These are phyloP conservation scores for Taxillus chinensis DNA, from an alignment of 164 flowering plant species.

Conservation along the genomic window DNA sequence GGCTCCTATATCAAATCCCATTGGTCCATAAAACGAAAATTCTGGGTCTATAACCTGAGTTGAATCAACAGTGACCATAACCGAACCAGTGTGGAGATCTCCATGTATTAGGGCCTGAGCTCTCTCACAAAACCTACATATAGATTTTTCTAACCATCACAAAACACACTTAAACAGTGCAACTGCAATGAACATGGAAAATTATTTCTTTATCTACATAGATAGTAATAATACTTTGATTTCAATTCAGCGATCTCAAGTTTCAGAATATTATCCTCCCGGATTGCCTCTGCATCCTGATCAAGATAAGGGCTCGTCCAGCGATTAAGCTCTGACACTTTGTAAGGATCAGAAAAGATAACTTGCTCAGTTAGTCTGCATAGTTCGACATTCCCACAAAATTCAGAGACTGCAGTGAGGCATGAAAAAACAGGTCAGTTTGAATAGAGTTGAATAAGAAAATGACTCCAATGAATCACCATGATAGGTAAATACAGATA, in stretches of 20 bases:
- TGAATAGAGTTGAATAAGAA: too few species aligned
- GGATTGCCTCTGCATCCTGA: slow-evolving; percentile 65
- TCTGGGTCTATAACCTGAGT: slow-evolving; percentile 98
- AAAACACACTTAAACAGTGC: not conserved
- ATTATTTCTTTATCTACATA: not conserved
- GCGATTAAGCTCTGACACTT: slow-evolving; percentile 56
- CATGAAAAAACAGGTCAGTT: not conserved
- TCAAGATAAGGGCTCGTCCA: slow-evolving; percentile 94
- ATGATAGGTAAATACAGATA: too few species aligned
- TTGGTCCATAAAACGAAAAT: slow-evolving; percentile 87
- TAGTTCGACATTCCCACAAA: slow-evolving; percentile 87
- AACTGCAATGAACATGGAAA: not conserved
- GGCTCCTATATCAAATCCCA: slow-evolving; percentile 96
- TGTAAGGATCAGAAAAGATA: slow-evolving; percentile 94
- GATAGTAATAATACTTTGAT: slow-evolving; percentile 42
- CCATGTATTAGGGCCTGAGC: slow-evolving; percentile 95
- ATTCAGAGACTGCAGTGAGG: slow-evolving; percentile 76
- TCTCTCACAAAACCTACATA: slow-evolving; percentile 79
- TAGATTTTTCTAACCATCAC: not conserved
- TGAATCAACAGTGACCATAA: slow-evolving; percentile 84
- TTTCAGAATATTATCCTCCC: slow-evolving; percentile 66
- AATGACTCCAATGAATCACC: too few species aligned
- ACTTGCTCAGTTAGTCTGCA: slow-evolving; percentile 93
- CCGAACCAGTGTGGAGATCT: slow-evolving; percentile 91
- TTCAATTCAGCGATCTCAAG: slow-evolving; percentile 86